phyloP scores from a whole-genome alignment of 2,329 filamentous ascomycete genomes.

The Trichophyton simii region DNA sequence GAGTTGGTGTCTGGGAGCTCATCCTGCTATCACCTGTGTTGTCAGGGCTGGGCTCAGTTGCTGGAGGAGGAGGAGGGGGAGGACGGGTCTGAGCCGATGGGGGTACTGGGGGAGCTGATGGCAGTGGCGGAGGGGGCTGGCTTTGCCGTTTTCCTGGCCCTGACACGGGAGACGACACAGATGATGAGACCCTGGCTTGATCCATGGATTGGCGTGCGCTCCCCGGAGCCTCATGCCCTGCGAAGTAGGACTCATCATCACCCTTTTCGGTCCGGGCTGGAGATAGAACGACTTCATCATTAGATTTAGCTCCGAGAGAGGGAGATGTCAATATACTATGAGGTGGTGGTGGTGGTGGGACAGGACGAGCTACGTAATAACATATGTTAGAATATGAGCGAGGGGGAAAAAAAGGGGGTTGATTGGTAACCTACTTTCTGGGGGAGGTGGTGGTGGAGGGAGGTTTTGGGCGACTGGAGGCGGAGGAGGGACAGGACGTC shows the following conservation, averaged over 20 bases:
- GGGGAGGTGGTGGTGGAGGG: background rate
- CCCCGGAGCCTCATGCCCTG: slow-evolving; percentile 4
- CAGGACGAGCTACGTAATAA: slow-evolving; percentile 46
- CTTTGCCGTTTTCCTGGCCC: slow-evolving; percentile 31
- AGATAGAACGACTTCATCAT: slow-evolving; percentile 58
- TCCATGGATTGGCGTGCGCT: background rate
- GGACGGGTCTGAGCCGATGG: slow-evolving; percentile 45
- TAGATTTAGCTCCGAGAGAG: slow-evolving; percentile 71
- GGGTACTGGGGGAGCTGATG: slow-evolving; percentile 27
- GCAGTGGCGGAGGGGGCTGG: slow-evolving; percentile 31
- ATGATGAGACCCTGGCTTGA: background rate
- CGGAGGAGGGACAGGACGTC: background rate
- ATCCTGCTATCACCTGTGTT: slow-evolving; percentile 44
- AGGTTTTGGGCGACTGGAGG: background rate
- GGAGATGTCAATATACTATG: slow-evolving; percentile 48
- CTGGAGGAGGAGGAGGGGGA: slow-evolving; percentile 54
- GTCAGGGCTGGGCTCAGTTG: slow-evolving; percentile 41
- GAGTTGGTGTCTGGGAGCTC: slow-evolving; percentile 31
- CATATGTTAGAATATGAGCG: background rate
- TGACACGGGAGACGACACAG: slow-evolving; percentile 20
- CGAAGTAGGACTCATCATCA: slow-evolving; percentile 5
- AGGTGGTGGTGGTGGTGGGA: slow-evolving; percentile 42
- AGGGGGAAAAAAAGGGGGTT: background rate
- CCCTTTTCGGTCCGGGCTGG: slow-evolving; percentile 21
- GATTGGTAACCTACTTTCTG: background rate